Evolutionary conservation across 371 early-diverging fungal genomes (phyloP), one percentile per base, ranked within the genome.

Genomic region (Basidiobolus meristosporus): DNA sequence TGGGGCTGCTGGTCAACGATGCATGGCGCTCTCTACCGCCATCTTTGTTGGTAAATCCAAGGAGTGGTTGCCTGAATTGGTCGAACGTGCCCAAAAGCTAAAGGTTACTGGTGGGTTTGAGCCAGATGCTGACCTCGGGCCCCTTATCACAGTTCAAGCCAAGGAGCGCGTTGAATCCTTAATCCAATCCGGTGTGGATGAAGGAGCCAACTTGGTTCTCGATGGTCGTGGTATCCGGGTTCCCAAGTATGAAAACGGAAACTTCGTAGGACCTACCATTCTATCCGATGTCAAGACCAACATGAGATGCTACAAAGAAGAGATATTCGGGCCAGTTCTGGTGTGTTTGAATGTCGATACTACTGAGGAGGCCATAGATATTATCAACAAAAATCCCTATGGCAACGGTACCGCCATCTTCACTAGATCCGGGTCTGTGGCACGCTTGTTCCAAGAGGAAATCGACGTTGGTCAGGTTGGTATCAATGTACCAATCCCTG

Each of bases 361-460:
- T 6, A 52, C 92, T 21, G 91, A 93, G 47, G 87, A 93, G 36
- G 93, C 95, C 7, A 80, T 93, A 48, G 85, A 77, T 26, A 50
- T 93, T 34, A 73, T 87, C 56, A 96, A 96, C 63, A 54, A 48
- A 34, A 96, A 93, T 63, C 82, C 71, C 2, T 96, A 93, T 46
- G 96, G 90, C 41, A 96, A 96, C 55, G 97, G 95, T 39, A 89
- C 93, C 5, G 89, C 92, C 36, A 76, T 96, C 51, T 88, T 84
- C 50, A 96, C 97, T 28, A 82, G 79, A 50, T 86, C 83, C 32
- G 95, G 95, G 3, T 70, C 85, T 36, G 64, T 57, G 41, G 93
- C 97, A 16, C 76, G 90, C 47, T 79, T 81, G 62, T 93, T 96
- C 60, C 66, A 76, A 50, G 65, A 73, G 29, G 82, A 90, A 46